Evolutionary conservation across 2,329 filamentous ascomycete genomes (phyloP), one percentile per base, ranked within the genome.

Genomic region (Pseudogymnoascus destructans): DNA sequence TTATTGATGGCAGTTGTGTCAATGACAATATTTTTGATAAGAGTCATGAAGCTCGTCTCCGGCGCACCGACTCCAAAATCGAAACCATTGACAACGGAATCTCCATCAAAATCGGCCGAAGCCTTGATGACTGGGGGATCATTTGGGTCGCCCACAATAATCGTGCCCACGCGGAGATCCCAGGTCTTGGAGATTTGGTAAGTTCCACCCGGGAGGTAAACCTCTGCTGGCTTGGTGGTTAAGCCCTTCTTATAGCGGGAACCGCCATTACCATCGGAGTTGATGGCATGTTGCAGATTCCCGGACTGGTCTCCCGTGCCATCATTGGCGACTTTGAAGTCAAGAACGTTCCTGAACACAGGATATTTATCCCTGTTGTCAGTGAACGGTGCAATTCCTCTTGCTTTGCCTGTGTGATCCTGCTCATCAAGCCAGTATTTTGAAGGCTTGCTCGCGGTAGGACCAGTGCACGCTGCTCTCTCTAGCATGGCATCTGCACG

Each of bases 21-120:
- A 25, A 74, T 58, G 1, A 72, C 63, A 3, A 74, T 59, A 57
- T 73, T 73, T 58, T 69, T 71, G 42, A 74, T 61, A 0, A 66
- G 66, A 13, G 71, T 67, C 55, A 70, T 71, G 59, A 74, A 73
- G 62, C 66, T 60, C 57, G 68, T 61, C 61, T 69, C 61, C 59
- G 67, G 58, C 64, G 66, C 61, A 60, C 65, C 60, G 10, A 60
- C 59, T 23, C 61, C 61, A 17, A 27, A 27, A 52, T 73, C 72
- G 46, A 70, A 68, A 2, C 62, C 67, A 17, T 64, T 60, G 36
- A 69, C 61, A 35, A 67, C 42, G 23, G 57, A 57, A 25, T 63
- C 59, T 9, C 61, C 64, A 57, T 55, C 59, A 54, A 62, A 69
- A 59, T 60, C 60, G 32, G 60, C 21, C 13, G 58, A 25, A 0